phyloP scores from a whole-genome alignment of 176 grass and related monocot genomes.

The Otatea glauca region DNA sequence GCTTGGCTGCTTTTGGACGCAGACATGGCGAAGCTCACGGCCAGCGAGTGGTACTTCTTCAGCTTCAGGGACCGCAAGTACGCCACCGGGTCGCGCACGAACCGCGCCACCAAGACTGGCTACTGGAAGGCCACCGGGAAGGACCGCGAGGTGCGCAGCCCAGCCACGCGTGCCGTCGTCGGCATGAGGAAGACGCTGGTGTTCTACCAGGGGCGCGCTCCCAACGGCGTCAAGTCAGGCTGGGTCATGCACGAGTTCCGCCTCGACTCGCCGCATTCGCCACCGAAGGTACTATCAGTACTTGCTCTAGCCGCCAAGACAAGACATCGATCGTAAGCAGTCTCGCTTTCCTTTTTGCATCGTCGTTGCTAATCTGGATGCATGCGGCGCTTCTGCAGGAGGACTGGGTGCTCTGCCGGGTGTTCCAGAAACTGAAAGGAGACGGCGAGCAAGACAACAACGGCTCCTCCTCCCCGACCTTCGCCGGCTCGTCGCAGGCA shows the following conservation, averaged over 20 bases:
- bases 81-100: conserved; percentile 76
- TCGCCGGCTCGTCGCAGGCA: conserved; percentile 33
- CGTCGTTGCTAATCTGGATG: background rate
- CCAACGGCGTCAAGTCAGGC: conserved; percentile 70
- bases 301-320: background rate
- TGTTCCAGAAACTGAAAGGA: conserved; percentile 75
- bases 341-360: background rate
- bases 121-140: conserved; percentile 96
- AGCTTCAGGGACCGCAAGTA: conserved; percentile 93
- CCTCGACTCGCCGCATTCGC: conserved; percentile 66
- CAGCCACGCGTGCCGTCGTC: conserved; percentile 43
- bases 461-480: conserved; percentile 40
- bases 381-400: conserved; percentile 45
- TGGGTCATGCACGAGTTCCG: conserved; percentile 98
- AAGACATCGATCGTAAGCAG: background rate
- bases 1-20: background rate
- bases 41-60: conserved; percentile 96
- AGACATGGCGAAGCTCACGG: conserved; percentile 80
- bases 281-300: conserved; percentile 51
- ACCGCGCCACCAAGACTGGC: conserved; percentile 80
- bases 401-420: conserved; percentile 93
- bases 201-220: conserved; percentile 83
- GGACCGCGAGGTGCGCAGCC: conserved; percentile 62
- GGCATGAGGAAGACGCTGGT: conserved; percentile 97
- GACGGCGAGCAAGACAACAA: conserved; percentile 52